Evolutionary conservation across 495 filamentous ascomycete genomes (phyloP).

Genomic region (Thermothielavioides terrestris): DNA sequence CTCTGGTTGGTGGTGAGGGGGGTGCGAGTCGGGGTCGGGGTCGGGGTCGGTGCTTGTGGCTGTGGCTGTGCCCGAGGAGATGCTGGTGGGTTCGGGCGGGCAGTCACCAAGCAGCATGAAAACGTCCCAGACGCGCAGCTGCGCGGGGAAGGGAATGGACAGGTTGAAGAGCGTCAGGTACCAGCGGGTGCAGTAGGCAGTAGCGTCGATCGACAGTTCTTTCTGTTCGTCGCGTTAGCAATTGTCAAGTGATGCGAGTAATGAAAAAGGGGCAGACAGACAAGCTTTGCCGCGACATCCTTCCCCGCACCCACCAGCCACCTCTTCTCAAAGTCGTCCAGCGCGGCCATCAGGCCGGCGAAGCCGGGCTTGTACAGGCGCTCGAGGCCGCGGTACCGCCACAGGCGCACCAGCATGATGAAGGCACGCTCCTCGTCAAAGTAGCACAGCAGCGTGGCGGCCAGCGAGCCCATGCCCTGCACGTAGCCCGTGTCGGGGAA

Average conservation of each 20-base stretch:
- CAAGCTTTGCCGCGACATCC: constrained; percentile 68
- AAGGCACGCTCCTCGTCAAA: constrained; percentile 93
- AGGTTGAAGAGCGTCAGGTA: constrained; percentile 98
- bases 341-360: constrained; percentile 73
- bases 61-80: not conserved
- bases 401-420: constrained; percentile 88
- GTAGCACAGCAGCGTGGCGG: constrained; percentile 89
- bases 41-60: constrained; percentile 12
- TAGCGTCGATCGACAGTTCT: constrained; percentile 74
- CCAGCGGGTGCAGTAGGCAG: constrained; percentile 91
- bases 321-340: constrained; percentile 77
- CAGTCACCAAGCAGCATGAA: constrained; percentile 93
- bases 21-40: not conserved
- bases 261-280: constrained; percentile 38
- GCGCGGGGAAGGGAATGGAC: constrained; percentile 89
- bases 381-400: constrained; percentile 80
- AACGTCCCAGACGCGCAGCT: constrained; percentile 97
- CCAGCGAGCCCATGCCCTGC: constrained; percentile 93
- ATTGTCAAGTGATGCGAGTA: not conserved
- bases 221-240: constrained; percentile 38
- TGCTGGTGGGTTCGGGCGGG: constrained; percentile 7
- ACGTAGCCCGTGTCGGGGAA: constrained; percentile 92
- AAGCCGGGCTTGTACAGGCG: constrained; percentile 79
- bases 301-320: constrained; percentile 69
- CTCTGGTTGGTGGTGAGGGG: not conserved